phyloP scores from a whole-genome alignment of 345 rosid genomes.

The Viola odorata region DNA sequence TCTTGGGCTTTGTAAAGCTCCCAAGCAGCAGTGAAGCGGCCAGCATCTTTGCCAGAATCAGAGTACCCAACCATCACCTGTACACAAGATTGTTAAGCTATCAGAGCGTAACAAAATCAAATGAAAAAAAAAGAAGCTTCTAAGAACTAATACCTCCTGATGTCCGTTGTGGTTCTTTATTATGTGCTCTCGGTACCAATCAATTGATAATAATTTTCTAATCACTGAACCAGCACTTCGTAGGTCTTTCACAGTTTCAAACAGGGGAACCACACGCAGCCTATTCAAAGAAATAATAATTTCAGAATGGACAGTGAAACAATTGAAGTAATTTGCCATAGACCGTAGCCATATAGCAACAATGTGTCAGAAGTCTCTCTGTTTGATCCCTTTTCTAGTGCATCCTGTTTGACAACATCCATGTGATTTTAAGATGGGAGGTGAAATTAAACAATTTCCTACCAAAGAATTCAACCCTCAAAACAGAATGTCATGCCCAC shows the following conservation, averaged over 20 bases:
- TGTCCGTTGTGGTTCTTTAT: conserved; percentile 76
- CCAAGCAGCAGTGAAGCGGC: conserved; percentile 99
- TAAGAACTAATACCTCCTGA: conserved; percentile 61
- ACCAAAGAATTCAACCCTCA: not conserved
- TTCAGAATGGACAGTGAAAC: no score
- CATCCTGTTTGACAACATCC: no score
- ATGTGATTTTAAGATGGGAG: no score
- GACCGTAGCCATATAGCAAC: no score
- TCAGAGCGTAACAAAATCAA: conserved; percentile 6
- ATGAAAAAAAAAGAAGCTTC: not conserved
- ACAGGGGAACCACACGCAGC: conserved; percentile 89
- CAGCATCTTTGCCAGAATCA: conserved; percentile 97
- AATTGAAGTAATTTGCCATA: not conserved
- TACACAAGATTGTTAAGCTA: conserved; percentile 15
- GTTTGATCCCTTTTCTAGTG: not conserved
- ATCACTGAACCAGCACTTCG: conserved; percentile 87
- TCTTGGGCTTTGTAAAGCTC: conserved; percentile 99
- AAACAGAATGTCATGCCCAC: not conserved
- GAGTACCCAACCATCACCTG: conserved; percentile 99
- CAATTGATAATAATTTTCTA: conserved; percentile 75
- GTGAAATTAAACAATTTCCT: not conserved
- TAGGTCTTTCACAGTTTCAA: conserved; percentile 87
- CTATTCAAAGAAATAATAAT: conserved; percentile 30
- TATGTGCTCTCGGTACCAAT: conserved; percentile 85
- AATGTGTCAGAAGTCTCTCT: not conserved